Evolutionary conservation across 495 filamentous ascomycete species (phyloP).

Genomic region (Penicillium crystallinum): DNA sequence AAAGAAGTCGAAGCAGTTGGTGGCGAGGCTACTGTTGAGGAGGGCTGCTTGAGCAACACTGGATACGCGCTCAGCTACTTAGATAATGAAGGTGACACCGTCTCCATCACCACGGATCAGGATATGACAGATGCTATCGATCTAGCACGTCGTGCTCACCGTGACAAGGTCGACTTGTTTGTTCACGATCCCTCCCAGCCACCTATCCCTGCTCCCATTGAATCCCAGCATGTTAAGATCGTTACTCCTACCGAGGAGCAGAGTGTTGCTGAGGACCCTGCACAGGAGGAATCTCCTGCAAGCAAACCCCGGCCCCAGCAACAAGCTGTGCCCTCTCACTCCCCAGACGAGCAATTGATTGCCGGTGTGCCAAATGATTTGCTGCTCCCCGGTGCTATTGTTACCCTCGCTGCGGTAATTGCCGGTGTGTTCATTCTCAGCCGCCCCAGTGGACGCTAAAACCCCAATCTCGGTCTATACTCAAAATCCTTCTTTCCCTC

Average conservation of each 20-base stretch:
- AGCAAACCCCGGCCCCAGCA: conserved; percentile 32
- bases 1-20: conserved; percentile 82
- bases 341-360: conserved; percentile 70
- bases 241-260: conserved; percentile 55
- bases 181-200: conserved; percentile 91
- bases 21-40: conserved; percentile 64
- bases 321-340: conserved; percentile 33
- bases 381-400: conserved; percentile 87
- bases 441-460: conserved; percentile 63
- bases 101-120: conserved; percentile 93
- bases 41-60: conserved; percentile 71
- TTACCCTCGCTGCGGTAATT: conserved; percentile 91
- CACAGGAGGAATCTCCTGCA: conserved; percentile 53
- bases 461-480: conserved; percentile 5
- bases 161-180: conserved; percentile 94
- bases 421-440: conserved; percentile 88
- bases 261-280: conserved; percentile 45
- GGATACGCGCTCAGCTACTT: conserved; percentile 95
- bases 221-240: conserved; percentile 58
- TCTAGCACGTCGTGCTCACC: conserved; percentile 66
- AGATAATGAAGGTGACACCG: conserved; percentile 95
- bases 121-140: conserved; percentile 88
- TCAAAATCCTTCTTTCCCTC: conserved; percentile 10
- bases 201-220: conserved; percentile 60
- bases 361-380: conserved; percentile 92